phyloP scores from a whole-genome alignment of 1,284 basidiomycete species.

The Apiotrichum akiyoshidainum region DNA sequence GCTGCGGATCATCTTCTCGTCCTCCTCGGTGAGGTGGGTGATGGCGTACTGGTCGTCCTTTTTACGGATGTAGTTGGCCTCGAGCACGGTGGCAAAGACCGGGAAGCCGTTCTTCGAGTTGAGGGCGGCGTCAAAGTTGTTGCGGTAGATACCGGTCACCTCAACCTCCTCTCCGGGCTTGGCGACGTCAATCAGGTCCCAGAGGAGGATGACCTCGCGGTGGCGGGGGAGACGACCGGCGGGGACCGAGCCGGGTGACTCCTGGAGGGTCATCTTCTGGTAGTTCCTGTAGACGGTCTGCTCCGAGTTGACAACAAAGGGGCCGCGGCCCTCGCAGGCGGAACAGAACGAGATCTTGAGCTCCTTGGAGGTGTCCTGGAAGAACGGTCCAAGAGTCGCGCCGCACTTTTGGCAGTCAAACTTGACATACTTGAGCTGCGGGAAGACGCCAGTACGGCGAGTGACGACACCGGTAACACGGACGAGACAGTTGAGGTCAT shows the following conservation, averaged over 20 bases:
- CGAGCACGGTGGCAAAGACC: constrained; percentile 96
- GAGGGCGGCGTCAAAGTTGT: constrained; percentile 96
- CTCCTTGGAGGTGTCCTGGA: constrained; percentile 92
- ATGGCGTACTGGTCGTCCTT: constrained; percentile 92
- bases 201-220: constrained; percentile 91
- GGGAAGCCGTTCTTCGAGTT: constrained; percentile 99
- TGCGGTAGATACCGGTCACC: constrained; percentile 94
- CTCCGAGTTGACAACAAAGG: constrained; percentile 94
- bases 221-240: constrained; percentile 94
- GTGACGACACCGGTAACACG: constrained; percentile 97
- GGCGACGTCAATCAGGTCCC: constrained; percentile 96
- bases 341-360: constrained; percentile 92
- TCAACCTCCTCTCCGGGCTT: constrained; percentile 99
- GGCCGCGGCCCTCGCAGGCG: constrained; percentile 88
- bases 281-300: constrained; percentile 98
- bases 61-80: constrained; percentile 97
- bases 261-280: constrained; percentile 98
- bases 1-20: constrained; percentile 83
- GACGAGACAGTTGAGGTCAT: constrained; percentile 90
- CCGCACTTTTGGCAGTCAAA: constrained; percentile 95
- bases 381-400: constrained; percentile 90
- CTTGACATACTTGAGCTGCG: constrained; percentile 98
- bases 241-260: constrained; percentile 96
- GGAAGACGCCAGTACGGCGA: constrained; percentile 91
- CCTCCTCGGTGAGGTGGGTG: constrained; percentile 93